These are phyloP conservation scores for Hemileia vastatrix DNA, from an alignment of 1,284 basidiomycete genomes.

Conservation along the genomic window DNA sequence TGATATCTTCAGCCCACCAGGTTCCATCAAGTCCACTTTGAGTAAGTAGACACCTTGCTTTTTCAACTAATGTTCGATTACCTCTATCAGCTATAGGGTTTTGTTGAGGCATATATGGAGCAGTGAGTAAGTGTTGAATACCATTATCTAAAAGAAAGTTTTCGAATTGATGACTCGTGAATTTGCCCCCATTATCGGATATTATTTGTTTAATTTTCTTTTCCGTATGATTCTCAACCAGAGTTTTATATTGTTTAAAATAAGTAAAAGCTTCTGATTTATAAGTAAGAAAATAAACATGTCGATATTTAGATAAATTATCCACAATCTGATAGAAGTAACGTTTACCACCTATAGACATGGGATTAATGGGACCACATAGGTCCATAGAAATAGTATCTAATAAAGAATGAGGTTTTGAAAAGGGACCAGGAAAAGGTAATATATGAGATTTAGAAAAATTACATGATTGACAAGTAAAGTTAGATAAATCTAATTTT, in stretches of 20 bases:
- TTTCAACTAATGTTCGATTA: not conserved
- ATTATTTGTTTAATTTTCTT: not conserved
- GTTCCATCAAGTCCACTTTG: not conserved
- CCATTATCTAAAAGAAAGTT: not conserved
- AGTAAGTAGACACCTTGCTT: not conserved
- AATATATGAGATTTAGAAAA: constrained; percentile 1
- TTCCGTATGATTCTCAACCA: not conserved
- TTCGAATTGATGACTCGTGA: not conserved
- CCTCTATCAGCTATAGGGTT: not conserved
- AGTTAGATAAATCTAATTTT: too few relatives aligned
- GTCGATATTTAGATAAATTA: not conserved
- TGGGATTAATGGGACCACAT: constrained; percentile 7
- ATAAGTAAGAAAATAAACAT: not conserved
- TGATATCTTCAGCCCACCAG: constrained; percentile 2
- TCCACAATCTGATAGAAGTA: constrained; percentile 7
- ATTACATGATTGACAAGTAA: constrained; percentile 1
- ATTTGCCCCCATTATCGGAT: not conserved
- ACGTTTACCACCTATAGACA: not conserved
- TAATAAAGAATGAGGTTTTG: not conserved
- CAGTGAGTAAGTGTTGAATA: not conserved
- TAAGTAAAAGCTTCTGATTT: constrained; percentile 1
- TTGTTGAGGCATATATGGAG: constrained; percentile 3
- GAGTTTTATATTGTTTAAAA: not conserved
- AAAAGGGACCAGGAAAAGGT: not conserved
- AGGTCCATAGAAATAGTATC: constrained; percentile 9